Percentiles rank a stretch among this genome's conserved stretches.
Evolutionary conservation across 768 basidiomycete species (phyloP).

Genomic region (Lactifluus rugatus): DNA sequence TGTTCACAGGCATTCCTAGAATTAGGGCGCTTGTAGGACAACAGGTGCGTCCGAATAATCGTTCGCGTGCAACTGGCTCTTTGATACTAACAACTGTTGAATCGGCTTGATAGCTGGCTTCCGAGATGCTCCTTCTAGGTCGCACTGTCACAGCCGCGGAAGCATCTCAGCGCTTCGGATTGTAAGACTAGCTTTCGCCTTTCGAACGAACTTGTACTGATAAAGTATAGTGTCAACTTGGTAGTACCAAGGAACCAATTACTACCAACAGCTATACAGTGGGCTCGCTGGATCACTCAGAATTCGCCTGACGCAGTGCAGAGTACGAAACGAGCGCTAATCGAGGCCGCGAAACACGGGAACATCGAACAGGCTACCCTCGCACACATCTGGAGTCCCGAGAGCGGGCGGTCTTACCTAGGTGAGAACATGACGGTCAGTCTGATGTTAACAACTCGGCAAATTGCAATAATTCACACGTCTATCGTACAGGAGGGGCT

Average conservation of each 20-base stretch:
- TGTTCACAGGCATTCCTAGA: not conserved
- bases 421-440: constrained; percentile 64
- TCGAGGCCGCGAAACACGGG: constrained; percentile 42
- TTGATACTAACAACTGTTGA: not conserved
- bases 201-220: not conserved
- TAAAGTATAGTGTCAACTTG: not conserved
- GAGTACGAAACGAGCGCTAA: constrained; percentile 59
- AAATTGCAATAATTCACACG: not conserved
- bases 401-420: constrained; percentile 44
- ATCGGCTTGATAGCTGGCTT: not conserved
- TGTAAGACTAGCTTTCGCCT: not conserved
- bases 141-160: not conserved
- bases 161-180: not conserved
- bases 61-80: not conserved
- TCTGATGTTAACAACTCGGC: constrained; percentile 4
- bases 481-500: not conserved
- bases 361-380: constrained; percentile 42
- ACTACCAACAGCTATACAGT: constrained; percentile 37
- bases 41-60: not conserved
- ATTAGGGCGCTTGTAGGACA: not conserved
- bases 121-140: not conserved
- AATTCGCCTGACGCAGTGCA: constrained; percentile 70
- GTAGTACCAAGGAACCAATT: constrained; percentile 49
- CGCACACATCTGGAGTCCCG: constrained; percentile 36
- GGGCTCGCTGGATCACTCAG: constrained; percentile 36